Base-by-base conservation (phyloP, 140 eudicot species). In the Erigeron philadelphicus region DNA sequence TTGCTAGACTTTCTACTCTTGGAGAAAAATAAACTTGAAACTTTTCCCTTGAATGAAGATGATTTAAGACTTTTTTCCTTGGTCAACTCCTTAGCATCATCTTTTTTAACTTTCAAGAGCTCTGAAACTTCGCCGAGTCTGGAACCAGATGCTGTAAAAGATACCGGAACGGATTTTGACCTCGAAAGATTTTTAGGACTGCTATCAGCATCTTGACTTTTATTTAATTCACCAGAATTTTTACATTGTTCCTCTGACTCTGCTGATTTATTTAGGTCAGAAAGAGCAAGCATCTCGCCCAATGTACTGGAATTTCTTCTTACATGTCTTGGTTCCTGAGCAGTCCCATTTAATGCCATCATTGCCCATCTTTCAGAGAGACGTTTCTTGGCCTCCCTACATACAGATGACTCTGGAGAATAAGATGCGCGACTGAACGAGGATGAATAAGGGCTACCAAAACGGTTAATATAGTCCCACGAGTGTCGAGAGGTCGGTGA, bases 331-430 rank as follows among this genome's bases (percentile, higher is more conserved):
- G 70, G 97, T 73, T 90, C 97, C 64, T 68, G 88, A 73, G 58
- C 80, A 79, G 67, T 81, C 19, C 95, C 96, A 50, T 75, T 84
- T 76, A 90, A 85, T 6, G 97, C 74, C 94, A 93, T 81, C 91
- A 94, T 78, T 44, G 99, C 95, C 99, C 99, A 94, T 71, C 99
- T 84, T 81, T 94, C 99, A 47, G 99, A 94, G n/a, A 94, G 86
- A 40, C 97, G 84, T 57, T 89, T 94, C 85, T 94, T 94, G 42
- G 99, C 99, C 79, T 94, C 99, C 71, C 84, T 86, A 64, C 89
- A 85, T 31, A 94, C 99, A 18, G 99, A 89, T 8, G 99, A 94
- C 75, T 94, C 95, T 0, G 97, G 95, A 60, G 99, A 94, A 75
- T 75, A 87, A 68, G 99, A 94, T 31, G 87, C 91, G 40, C 90